Evolutionary conservation across 2,329 filamentous ascomycete species (phyloP).

Genomic region (Trichoderma koningiopsis): DNA sequence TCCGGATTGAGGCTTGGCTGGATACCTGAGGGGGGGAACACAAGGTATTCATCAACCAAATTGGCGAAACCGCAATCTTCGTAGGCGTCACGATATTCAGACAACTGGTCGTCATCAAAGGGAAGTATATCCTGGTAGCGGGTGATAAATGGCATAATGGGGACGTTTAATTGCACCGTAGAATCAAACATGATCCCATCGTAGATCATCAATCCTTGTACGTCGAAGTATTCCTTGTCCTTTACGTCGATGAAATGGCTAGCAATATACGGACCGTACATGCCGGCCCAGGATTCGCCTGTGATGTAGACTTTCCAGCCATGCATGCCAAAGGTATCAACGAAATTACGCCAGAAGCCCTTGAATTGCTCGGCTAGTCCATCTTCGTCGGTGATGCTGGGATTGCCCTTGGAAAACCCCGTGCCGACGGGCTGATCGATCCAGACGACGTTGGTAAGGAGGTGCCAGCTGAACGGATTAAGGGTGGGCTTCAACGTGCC

Average conservation of each 20-base stretch:
- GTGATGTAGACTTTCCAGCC: conserved; percentile 71
- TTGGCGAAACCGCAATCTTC: conserved; percentile 64
- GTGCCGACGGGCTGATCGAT: conserved; percentile 69
- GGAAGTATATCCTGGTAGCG: conserved; percentile 62
- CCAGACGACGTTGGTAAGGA: conserved; percentile 60
- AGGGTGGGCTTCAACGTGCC: conserved; percentile 66
- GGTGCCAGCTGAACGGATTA: conserved; percentile 71
- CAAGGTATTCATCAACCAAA: conserved; percentile 62
- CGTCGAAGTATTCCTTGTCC: conserved; percentile 66
- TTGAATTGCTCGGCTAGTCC: conserved; percentile 73
- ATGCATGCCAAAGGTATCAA: conserved; percentile 69
- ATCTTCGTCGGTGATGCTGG: conserved; percentile 65
- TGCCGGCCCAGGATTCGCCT: conserved; percentile 70
- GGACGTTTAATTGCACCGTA: conserved; percentile 47
- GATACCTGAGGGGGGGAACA: conserved; percentile 66
- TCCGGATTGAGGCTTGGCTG: conserved; percentile 56
- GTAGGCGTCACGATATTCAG: conserved; percentile 53
- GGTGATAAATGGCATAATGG: conserved; percentile 61
- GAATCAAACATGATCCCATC: conserved; percentile 65
- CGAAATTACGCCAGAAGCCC: conserved; percentile 78
- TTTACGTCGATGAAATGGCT: conserved; percentile 70
- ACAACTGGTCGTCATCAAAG: conserved; percentile 62
- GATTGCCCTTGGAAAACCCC: conserved; percentile 67
- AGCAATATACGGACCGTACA: conserved; percentile 71
- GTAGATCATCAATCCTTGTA: conserved; percentile 71